Conservation (phyloP, 345 rosid genomes). For the Moringa oleifera region DNA sequence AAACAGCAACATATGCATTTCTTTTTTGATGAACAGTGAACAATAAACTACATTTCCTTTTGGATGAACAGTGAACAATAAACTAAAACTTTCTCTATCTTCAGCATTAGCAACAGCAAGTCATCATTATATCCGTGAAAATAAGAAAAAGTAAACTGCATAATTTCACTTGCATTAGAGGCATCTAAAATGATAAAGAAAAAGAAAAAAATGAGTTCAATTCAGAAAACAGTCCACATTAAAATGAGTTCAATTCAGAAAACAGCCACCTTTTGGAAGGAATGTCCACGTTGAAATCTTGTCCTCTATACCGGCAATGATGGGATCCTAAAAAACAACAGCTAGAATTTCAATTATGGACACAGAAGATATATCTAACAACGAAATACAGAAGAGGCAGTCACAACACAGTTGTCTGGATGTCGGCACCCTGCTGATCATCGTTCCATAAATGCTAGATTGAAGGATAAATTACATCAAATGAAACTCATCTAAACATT, state of each 20-base stretch:
- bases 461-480: neutral
- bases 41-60: no score
- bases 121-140: no score
- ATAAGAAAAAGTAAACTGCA: no score
- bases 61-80: no score
- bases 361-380: neutral
- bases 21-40: no score
- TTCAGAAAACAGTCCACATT: neutral
- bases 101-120: no score
- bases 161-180: no score
- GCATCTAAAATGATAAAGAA: no score
- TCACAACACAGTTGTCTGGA: neutral
- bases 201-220: no score
- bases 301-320: constrained; percentile 83
- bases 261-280: constrained; percentile 77
- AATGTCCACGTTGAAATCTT: constrained; percentile 94
- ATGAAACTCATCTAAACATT: constrained; percentile 8
- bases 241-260: constrained; percentile 1
- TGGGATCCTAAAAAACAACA: constrained; percentile 59
- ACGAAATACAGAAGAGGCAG: constrained; percentile 5
- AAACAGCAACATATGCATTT: no score
- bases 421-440: neutral
- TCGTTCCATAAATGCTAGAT: neutral
- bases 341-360: constrained; percentile 9
- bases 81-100: no score